Evolutionary conservation across 2,329 filamentous ascomycete species (phyloP).

Genomic region (Xylaria sp.): DNA sequence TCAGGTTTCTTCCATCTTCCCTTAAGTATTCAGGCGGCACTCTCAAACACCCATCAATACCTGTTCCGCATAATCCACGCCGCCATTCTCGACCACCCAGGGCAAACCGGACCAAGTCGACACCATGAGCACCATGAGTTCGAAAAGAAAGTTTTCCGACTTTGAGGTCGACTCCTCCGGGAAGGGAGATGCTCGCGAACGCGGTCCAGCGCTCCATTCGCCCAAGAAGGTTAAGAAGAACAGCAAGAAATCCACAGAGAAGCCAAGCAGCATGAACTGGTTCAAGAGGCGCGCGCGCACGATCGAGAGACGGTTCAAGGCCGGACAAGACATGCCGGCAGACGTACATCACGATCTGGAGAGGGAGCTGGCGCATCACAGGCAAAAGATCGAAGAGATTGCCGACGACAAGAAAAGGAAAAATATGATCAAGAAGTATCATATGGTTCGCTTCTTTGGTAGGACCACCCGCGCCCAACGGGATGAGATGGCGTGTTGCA

Average conservation of each 20-base stretch:
- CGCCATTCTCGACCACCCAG: not conserved
- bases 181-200: constrained; percentile 15
- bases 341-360: constrained; percentile 70
- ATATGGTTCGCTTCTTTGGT: constrained; percentile 87
- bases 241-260: constrained; percentile 46
- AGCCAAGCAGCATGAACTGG: constrained; percentile 56
- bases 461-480: constrained; percentile 32
- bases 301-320: constrained; percentile 66
- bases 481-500: not conserved
- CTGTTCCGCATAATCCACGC: not conserved
- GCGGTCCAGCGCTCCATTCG: constrained; percentile 14
- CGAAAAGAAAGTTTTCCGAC: constrained; percentile 38
- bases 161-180: constrained; percentile 24
- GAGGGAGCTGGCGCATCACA: constrained; percentile 69
- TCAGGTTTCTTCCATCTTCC: not conserved
- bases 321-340: constrained; percentile 65
- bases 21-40: not conserved
- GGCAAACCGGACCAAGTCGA: not conserved
- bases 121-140: constrained; percentile 21
- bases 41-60: not conserved
- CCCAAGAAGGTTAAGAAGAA: constrained; percentile 39
- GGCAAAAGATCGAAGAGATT: constrained; percentile 63
- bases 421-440: constrained; percentile 77
- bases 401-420: constrained; percentile 63
- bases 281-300: constrained; percentile 74